Conservation (phyloP, 139 green algal species). For the Chlorella ohadii region DNA sequence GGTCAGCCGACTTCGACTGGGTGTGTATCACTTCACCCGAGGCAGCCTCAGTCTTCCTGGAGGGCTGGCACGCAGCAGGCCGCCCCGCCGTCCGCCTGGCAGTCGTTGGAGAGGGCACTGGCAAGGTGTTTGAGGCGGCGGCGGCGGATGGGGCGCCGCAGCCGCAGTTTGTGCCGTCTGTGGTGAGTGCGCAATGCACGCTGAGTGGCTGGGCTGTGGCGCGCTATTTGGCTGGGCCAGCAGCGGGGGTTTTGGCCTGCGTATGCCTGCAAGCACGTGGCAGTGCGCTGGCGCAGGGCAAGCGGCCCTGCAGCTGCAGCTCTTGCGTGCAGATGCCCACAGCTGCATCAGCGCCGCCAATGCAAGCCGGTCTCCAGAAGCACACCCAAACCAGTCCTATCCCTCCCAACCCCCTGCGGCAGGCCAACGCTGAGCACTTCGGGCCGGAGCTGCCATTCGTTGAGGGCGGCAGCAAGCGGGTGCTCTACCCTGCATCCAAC, state of each 20-base stretch:
- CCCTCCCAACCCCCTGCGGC: no score
- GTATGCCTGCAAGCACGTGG: no score
- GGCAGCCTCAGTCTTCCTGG: slow-evolving; percentile 83
- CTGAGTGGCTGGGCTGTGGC: no score
- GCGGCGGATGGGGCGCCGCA: slow-evolving; percentile 31
- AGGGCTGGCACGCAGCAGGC: slow-evolving; percentile 80
- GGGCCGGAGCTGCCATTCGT: slow-evolving; percentile 77
- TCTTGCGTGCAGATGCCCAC: no score
- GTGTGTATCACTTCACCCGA: slow-evolving; percentile 89
- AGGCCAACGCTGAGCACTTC: slow-evolving; percentile 81
- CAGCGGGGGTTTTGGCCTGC: no score
- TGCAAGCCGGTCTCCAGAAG: no score
- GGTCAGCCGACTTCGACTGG: slow-evolving; percentile 70
- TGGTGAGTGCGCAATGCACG: no score
- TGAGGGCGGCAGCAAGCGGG: slow-evolving; percentile 50
- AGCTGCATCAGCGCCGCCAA: no score
- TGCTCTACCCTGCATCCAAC: slow-evolving; percentile 83
- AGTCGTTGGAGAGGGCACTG: slow-evolving; percentile 83
- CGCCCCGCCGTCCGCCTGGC: slow-evolving; percentile 65
- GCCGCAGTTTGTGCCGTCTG: slow-evolving; percentile 41
- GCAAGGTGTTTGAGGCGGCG: slow-evolving; percentile 54
- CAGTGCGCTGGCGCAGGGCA: no score
- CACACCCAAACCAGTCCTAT: no score
- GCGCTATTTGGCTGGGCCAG: background rate
- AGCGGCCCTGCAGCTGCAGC: no score